phyloP scores from a whole-genome alignment of 2,329 filamentous ascomycete species.

The Gremmenia infestans region DNA sequence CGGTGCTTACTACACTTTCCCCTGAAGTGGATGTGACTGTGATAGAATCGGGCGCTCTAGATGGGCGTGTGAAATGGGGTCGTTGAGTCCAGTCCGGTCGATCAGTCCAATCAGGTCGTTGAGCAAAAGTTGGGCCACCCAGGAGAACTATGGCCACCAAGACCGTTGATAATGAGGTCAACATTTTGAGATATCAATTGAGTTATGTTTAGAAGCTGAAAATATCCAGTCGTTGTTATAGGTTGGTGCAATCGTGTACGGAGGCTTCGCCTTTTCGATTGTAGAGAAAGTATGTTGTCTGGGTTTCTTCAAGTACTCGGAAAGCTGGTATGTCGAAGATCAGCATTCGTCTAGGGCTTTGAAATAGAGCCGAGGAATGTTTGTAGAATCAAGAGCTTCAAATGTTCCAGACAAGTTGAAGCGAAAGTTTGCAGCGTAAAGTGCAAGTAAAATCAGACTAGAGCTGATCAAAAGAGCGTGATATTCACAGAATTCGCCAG shows the following conservation, averaged over 20 bases:
- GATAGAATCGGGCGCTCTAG: too few species aligned
- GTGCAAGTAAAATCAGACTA: background rate
- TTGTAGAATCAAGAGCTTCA: background rate
- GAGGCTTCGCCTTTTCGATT: conserved; percentile 6
- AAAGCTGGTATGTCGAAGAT: background rate
- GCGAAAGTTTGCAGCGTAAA: background rate
- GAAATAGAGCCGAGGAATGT: background rate
- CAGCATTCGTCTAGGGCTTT: background rate
- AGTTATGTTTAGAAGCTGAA: background rate
- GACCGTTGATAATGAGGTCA: conserved; percentile 15
- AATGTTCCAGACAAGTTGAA: background rate
- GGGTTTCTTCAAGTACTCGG: background rate
- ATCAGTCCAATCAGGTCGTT: conserved; percentile 3
- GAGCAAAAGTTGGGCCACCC: conserved; percentile 12
- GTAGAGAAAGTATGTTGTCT: conserved; percentile 5
- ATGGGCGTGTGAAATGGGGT: too few species aligned
- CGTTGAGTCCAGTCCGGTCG: background rate
- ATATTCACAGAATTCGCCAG: too few species aligned
- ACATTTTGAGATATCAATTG: conserved; percentile 12
- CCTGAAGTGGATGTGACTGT: background rate
- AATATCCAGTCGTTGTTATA: background rate
- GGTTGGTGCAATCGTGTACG: background rate
- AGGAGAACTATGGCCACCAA: conserved; percentile 18
- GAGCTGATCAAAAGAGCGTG: too few species aligned
- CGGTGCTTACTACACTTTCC: conserved; percentile 2